Conservation (phyloP, 1,139 yeast genomes). For the Magnusiomyces paraingens region DNA sequence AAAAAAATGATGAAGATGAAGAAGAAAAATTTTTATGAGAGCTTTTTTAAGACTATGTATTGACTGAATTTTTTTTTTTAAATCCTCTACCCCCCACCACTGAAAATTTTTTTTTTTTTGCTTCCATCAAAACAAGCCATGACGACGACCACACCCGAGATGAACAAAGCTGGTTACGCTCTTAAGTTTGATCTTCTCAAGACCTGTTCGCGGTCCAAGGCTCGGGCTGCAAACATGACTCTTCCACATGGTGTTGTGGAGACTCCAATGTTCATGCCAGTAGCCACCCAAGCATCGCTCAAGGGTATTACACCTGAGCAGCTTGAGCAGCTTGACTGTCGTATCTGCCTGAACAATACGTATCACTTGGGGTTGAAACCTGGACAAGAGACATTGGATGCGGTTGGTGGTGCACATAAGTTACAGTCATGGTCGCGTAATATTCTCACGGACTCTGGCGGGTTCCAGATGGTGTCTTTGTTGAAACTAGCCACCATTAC, state of each 20-base stretch:
- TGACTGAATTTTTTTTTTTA: neutral
- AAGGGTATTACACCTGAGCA: conserved; percentile 42
- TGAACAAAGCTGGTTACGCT: conserved; percentile 26
- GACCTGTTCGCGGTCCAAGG: conserved; percentile 38
- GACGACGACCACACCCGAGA: neutral
- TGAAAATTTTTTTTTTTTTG: neutral
- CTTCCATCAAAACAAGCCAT: too few relatives aligned
- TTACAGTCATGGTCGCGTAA: conserved; percentile 40
- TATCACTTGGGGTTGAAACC: conserved; percentile 41
- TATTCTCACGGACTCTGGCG: conserved; percentile 41
- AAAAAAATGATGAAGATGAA: neutral
- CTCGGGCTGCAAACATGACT: conserved; percentile 39
- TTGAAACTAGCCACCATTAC: conserved; percentile 41
- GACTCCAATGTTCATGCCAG: conserved; percentile 45
- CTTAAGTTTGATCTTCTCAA: conserved; percentile 37
- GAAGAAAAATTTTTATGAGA: neutral
- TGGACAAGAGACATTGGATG: conserved; percentile 38
- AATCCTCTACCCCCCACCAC: neutral
- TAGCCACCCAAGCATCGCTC: conserved; percentile 42
- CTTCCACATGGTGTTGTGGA: conserved; percentile 39
- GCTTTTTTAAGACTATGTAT: neutral
- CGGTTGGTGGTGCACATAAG: conserved; percentile 40
- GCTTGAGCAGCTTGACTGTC: conserved; percentile 37
- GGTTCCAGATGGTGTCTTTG: conserved; percentile 43
- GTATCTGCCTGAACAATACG: conserved; percentile 39